phyloP scores from a whole-genome alignment of 2,329 filamentous ascomycete genomes.

The Ophioceras dolichostomum region DNA sequence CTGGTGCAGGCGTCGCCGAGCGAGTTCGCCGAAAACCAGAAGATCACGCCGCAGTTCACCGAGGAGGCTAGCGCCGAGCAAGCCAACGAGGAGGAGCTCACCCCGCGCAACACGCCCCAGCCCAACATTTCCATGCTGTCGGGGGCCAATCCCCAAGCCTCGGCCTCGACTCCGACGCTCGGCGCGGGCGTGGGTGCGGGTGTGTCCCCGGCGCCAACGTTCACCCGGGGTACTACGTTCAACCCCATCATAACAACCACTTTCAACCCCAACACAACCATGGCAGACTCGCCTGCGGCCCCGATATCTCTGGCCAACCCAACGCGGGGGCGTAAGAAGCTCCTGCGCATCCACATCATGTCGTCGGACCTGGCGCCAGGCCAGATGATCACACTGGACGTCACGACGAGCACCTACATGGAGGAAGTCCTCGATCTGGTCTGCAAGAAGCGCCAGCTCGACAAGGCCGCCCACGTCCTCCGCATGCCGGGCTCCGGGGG shows the following conservation, averaged over 20 bases:
- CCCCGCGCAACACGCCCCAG: constrained; percentile 36
- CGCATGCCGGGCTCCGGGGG: constrained; percentile 65
- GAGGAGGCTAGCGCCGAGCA: constrained; percentile 31
- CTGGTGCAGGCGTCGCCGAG: constrained; percentile 59
- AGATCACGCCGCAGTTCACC: constrained; percentile 52
- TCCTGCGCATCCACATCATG: constrained; percentile 59
- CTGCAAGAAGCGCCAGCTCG: constrained; percentile 64
- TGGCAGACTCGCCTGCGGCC: constrained; percentile 44
- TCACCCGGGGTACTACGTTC: constrained; percentile 15
- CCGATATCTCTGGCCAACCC: constrained; percentile 29
- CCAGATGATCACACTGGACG: constrained; percentile 61
- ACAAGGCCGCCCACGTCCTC: constrained; percentile 68
- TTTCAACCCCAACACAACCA: constrained; percentile 39
- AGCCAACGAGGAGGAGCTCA: constrained; percentile 26
- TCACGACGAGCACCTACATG: constrained; percentile 73
- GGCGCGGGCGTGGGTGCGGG: constrained; percentile 3
- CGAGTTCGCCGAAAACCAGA: constrained; percentile 58
- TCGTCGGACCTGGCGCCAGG: constrained; percentile 58
- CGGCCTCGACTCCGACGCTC: too few relatives aligned
- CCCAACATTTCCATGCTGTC: constrained; percentile 20
- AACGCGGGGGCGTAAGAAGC: constrained; percentile 52
- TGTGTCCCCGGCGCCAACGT: constrained; percentile 18
- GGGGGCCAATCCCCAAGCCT: too few relatives aligned
- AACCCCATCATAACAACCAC: constrained; percentile 53
- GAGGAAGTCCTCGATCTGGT: constrained; percentile 70